These are phyloP conservation scores for Skeletonema grethae DNA, from an alignment of 108 stramenopile genomes.

Conservation along the genomic window DNA sequence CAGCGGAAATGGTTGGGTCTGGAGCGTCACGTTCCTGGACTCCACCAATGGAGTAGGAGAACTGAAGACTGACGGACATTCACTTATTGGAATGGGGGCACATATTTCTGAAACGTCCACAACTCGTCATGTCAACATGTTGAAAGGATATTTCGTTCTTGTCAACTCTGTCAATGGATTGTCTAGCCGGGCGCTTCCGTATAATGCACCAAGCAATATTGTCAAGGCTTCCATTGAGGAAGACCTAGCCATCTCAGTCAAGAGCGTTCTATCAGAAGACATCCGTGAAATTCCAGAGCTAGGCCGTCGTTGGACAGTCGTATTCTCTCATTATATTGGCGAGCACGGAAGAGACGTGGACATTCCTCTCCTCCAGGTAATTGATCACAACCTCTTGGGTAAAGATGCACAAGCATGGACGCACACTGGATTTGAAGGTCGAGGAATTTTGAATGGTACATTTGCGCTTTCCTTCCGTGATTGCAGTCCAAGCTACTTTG, in stretches of 20 bases:
- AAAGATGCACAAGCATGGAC: slow-evolving; percentile 40
- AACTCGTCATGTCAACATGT: slow-evolving; percentile 38
- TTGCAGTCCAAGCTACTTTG: slow-evolving; percentile 24
- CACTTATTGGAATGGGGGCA: slow-evolving; percentile 43
- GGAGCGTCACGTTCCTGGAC: slow-evolving; percentile 71
- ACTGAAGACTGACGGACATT: slow-evolving; percentile 44
- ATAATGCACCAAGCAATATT: slow-evolving; percentile 22
- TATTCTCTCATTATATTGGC: slow-evolving; percentile 44
- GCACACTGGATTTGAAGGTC: slow-evolving; percentile 45
- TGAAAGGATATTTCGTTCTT: slow-evolving; percentile 55
- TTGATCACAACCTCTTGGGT: slow-evolving; percentile 31
- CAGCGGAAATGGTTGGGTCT: slow-evolving; percentile 63
- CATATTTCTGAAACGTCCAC: slow-evolving; percentile 31
- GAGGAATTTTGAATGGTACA: slow-evolving; percentile 40
- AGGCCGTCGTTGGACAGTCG: slow-evolving; percentile 60
- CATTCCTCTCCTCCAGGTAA: slow-evolving; percentile 36
- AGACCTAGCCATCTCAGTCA: slow-evolving; percentile 52
- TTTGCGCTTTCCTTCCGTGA: slow-evolving; percentile 55
- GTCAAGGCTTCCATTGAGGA: slow-evolving; percentile 52
- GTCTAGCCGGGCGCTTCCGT: slow-evolving; percentile 26
- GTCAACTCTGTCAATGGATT: slow-evolving; percentile 45
- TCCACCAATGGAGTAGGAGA: slow-evolving; percentile 17
- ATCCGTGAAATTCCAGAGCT: slow-evolving; percentile 40
- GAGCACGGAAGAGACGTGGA: slow-evolving; percentile 32
- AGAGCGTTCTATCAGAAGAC: slow-evolving; percentile 34